A percentile compares a stretch with the other conserved stretches of the same genome.
Conservation (phyloP, 495 filamentous ascomycete species). For the Filosporella fistucella region DNA sequence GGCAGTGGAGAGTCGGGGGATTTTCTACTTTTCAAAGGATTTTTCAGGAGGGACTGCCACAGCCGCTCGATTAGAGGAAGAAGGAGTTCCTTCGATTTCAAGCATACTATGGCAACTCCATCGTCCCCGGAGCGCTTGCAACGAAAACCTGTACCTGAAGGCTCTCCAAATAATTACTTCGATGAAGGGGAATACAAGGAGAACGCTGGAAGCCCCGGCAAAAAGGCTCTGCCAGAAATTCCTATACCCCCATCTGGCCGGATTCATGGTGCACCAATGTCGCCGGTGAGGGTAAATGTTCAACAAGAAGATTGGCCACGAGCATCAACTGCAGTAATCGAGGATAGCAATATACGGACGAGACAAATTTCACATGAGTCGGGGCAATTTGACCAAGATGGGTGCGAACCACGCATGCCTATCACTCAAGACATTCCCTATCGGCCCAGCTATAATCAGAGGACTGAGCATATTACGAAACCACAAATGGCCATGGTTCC, state of each 20-base stretch:
- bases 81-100: no score
- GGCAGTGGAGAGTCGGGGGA: no score
- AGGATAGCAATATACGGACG: constrained; percentile 24
- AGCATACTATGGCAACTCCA: constrained; percentile 19
- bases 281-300: constrained; percentile 37
- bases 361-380: constrained; percentile 25
- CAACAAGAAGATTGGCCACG: constrained; percentile 26
- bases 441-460: constrained; percentile 27
- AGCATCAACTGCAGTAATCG: constrained; percentile 31
- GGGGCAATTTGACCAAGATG: background rate
- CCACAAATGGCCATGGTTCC: constrained; percentile 36
- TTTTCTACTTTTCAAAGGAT: no score
- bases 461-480: constrained; percentile 32
- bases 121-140: constrained; percentile 13
- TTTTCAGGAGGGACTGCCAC: no score
- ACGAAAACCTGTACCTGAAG: constrained; percentile 7
- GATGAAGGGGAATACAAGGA: constrained; percentile 18
- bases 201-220: constrained; percentile 14
- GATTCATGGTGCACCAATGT: constrained; percentile 34
- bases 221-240: constrained; percentile 25
- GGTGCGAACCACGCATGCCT: constrained; percentile 11
- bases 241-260: constrained; percentile 19
- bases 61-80: background rate
- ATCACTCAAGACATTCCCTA: constrained; percentile 28
- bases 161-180: constrained; percentile 16